Conservation (phyloP, 345 rosid species). For the Eutrema yunnanense region DNA sequence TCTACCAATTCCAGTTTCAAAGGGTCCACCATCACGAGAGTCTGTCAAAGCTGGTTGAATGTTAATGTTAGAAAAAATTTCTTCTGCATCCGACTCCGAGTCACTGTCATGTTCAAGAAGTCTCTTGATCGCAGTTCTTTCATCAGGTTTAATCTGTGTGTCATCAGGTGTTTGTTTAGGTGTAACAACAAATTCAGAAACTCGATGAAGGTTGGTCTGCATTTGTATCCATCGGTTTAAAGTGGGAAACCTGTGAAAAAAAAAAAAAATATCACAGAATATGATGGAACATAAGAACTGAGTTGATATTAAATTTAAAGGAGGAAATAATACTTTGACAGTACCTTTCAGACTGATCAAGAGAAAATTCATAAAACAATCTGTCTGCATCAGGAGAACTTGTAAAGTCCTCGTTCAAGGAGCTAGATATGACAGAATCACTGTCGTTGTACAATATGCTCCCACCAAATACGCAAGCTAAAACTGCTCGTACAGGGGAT, state of each 20-base stretch:
- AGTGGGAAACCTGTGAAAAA: slow-evolving; percentile 69
- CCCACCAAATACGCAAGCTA: slow-evolving; percentile 97
- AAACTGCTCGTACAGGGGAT: slow-evolving; percentile 88
- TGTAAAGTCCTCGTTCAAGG: slow-evolving; percentile 52
- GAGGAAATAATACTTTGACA: slow-evolving; percentile 5
- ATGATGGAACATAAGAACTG: slow-evolving; percentile 12
- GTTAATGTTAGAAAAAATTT: slow-evolving; percentile 35
- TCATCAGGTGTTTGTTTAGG: slow-evolving; percentile 49
- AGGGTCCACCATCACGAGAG: slow-evolving; percentile 41
- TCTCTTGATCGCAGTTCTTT: slow-evolving; percentile 67
- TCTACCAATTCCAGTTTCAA: slow-evolving; percentile 41
- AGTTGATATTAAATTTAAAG: slow-evolving; percentile 3
- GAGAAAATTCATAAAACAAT: slow-evolving; percentile 90
- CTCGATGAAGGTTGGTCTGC: slow-evolving; percentile 95
- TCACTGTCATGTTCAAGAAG: slow-evolving; percentile 70
- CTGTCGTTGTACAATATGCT: slow-evolving; percentile 71
- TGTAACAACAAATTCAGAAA: slow-evolving; percentile 82
- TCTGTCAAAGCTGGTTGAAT: slow-evolving; percentile 38
- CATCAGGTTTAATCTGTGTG: slow-evolving; percentile 44
- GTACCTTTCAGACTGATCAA: slow-evolving; percentile 98
- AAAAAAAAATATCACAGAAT: slow-evolving; percentile 4
- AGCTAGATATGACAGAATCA: slow-evolving; percentile 61
- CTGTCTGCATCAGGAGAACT: slow-evolving; percentile 68
- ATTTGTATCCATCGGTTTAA: slow-evolving; percentile 97
- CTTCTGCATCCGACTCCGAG: slow-evolving; percentile 72